Evolutionary conservation across 2,329 filamentous ascomycete genomes (phyloP).

Genomic region (Trichoderma afroharzianum): DNA sequence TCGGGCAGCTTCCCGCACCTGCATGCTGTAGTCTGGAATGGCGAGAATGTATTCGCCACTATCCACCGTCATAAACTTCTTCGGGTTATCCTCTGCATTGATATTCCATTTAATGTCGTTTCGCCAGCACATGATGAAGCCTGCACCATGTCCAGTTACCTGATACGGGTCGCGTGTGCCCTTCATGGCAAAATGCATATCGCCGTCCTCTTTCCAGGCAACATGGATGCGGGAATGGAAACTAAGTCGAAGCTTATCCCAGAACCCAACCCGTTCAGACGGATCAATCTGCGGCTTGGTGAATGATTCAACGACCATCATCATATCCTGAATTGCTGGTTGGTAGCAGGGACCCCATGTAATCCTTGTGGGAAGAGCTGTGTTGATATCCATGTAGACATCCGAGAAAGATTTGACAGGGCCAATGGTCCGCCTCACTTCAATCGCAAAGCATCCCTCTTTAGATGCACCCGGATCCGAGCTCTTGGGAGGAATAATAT

Average conservation of each 20-base stretch:
- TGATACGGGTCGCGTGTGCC: conserved; percentile 89
- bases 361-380: conserved; percentile 83
- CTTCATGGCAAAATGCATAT: conserved; percentile 91
- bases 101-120: conserved; percentile 88
- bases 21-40: conserved; percentile 86
- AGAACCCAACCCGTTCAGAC: conserved; percentile 92
- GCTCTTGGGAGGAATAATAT: conserved; percentile 70
- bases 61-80: conserved; percentile 91
- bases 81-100: conserved; percentile 79
- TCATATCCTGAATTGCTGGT: conserved; percentile 97
- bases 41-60: conserved; percentile 94
- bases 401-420: conserved; percentile 97
- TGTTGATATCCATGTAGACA: conserved; percentile 89
- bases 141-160: conserved; percentile 86
- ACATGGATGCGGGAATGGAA: conserved; percentile 90
- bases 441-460: conserved; percentile 70
- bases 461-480: conserved; percentile 53
- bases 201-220: conserved; percentile 91
- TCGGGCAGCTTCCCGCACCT: conserved; percentile 65
- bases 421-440: conserved; percentile 85
- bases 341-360: conserved; percentile 98
- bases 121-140: conserved; percentile 98
- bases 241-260: conserved; percentile 94
- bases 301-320: conserved; percentile 98
- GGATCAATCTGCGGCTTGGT: conserved; percentile 93